A percentile compares a stretch with the other conserved stretches of the same genome.
These are phyloP conservation scores for Kluyveromyces dobzhanskii DNA, from an alignment of 805 yeast species.

Conservation along the genomic window DNA sequence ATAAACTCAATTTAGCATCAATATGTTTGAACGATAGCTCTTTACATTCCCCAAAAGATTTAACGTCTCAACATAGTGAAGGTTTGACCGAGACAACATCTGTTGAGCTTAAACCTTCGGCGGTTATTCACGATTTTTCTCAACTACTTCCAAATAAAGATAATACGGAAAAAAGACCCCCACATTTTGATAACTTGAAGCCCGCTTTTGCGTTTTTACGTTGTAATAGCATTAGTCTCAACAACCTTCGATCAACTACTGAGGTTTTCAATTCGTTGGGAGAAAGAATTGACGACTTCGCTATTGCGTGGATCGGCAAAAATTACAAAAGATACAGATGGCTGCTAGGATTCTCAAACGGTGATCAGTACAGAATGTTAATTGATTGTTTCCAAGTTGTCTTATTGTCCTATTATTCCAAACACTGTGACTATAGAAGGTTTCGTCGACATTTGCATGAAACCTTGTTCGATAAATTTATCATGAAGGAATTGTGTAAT, in stretches of 20 bases:
- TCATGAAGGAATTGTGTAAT: not conserved
- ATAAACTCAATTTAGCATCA: not conserved
- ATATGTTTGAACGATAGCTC: no score
- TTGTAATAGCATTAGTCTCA: not conserved
- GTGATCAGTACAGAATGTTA: not conserved
- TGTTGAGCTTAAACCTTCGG: not conserved
- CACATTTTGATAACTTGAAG: not conserved
- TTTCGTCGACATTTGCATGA: not conserved
- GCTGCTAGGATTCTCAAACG: conserved; percentile 1
- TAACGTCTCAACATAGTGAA: conserved; percentile 7
- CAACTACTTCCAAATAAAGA: not conserved
- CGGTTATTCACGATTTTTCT: not conserved
- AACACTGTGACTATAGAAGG: not conserved
- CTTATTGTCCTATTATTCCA: conserved; percentile 14
- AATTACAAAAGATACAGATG: not conserved
- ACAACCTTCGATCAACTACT: not conserved
- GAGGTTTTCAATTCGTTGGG: conserved; percentile 1
- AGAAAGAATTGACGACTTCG: not conserved
- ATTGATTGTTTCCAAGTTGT: conserved; percentile 15
- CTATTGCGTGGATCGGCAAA: conserved; percentile 1
- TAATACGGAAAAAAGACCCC: not conserved
- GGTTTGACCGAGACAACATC: not conserved
- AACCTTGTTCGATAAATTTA: conserved; percentile 1
- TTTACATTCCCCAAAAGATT: no score
- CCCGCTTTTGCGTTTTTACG: not conserved